Evolutionary conservation across 164 flowering plant genomes (phyloP).

Genomic region (Vitis labrusca): DNA sequence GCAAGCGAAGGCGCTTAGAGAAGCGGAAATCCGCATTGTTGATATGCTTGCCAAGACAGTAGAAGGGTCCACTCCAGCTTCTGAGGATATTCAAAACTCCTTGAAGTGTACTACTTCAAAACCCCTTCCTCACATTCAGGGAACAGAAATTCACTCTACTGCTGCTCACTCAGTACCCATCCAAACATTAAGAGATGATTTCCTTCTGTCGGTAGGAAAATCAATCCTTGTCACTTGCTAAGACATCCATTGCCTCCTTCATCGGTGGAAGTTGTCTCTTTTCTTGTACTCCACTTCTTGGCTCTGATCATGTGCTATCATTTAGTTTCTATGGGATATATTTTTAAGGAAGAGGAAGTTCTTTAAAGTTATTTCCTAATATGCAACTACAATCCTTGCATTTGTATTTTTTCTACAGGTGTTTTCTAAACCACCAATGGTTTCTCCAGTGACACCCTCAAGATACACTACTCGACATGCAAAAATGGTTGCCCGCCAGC

Average conservation of each 20-base stretch:
- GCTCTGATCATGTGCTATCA: too few relatives aligned
- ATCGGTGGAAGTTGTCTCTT: too few relatives aligned
- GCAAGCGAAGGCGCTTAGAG: background rate
- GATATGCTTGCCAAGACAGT: background rate
- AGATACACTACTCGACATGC: background rate
- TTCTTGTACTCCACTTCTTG: too few relatives aligned
- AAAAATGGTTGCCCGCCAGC: background rate
- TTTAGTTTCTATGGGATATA: too few relatives aligned
- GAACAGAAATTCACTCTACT: background rate
- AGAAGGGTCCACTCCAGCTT: background rate
- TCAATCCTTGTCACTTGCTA: background rate
- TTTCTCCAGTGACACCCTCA: background rate
- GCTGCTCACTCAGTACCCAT: background rate
- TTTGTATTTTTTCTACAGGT: background rate
- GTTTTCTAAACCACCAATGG: background rate
- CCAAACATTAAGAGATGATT: background rate
- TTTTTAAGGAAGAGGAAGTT: too few relatives aligned
- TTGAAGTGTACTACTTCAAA: background rate
- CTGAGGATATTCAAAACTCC: background rate
- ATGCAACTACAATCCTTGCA: too few relatives aligned
- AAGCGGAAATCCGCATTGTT: background rate
- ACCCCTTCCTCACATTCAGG: background rate
- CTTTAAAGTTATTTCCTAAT: too few relatives aligned
- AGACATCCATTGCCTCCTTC: background rate
- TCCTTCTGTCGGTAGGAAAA: background rate